Evolutionary conservation across 75 land plant genomes (phyloP).

Genomic region (Gnetum montanum): DNA sequence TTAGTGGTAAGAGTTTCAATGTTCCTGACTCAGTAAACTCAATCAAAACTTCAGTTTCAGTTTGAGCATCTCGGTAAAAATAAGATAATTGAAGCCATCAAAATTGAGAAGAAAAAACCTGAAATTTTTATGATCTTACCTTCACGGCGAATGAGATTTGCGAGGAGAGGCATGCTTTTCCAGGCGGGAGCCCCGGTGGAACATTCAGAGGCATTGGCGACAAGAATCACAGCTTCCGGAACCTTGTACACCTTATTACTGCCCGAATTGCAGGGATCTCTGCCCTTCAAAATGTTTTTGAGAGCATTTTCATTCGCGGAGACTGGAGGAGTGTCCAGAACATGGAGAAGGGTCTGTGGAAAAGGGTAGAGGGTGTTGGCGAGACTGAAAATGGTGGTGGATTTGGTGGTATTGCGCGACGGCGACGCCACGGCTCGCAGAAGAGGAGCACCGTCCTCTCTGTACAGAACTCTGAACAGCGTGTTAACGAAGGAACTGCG

Average conservation of each 20-base stretch:
- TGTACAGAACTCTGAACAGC: conserved; percentile 5
- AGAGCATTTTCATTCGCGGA: background rate
- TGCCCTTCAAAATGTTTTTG: background rate
- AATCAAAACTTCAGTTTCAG: background rate
- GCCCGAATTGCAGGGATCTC: background rate
- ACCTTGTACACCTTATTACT: background rate
- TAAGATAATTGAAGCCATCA: background rate
- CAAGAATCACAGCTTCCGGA: background rate
- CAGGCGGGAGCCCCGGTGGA: background rate
- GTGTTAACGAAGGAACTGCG: conserved; percentile 4
- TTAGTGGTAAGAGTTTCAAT: background rate
- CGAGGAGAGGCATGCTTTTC: background rate
- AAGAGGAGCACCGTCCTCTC: background rate
- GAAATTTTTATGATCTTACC: background rate
- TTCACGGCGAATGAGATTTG: background rate
- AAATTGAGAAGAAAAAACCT: background rate
- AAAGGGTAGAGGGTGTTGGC: background rate
- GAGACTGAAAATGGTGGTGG: background rate
- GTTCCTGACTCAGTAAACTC: background rate
- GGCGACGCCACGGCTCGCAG: conserved; percentile 3
- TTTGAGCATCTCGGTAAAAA: background rate
- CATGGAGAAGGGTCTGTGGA: background rate
- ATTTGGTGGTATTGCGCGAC: background rate
- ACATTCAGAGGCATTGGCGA: background rate
- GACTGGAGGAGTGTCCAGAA: background rate